Percentiles rank a stretch among this genome's conserved stretches.
Evolutionary conservation across 2,329 filamentous ascomycete species (phyloP).

Genomic region (Trichoderma koningii): DNA sequence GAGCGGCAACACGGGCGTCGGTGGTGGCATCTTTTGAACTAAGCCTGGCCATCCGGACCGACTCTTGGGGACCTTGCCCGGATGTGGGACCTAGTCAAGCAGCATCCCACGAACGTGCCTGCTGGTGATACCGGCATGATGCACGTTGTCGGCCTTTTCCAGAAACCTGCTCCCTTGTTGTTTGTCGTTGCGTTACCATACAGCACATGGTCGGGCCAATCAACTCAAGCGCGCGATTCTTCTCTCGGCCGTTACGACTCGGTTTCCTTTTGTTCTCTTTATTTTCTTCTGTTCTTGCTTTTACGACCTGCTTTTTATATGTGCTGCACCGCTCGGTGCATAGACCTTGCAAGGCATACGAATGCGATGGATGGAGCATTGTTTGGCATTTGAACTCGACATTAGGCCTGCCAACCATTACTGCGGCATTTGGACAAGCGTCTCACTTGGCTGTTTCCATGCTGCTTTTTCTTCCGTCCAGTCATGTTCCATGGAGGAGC

Average conservation of each 20-base stretch:
- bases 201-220: background rate
- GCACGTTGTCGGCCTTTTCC: slow-evolving; percentile 8
- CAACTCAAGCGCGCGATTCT: background rate
- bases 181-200: background rate
- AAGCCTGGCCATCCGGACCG: slow-evolving; percentile 28
- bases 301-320: slow-evolving; percentile 12
- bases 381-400: slow-evolving; percentile 14
- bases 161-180: background rate
- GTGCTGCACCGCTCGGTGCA: slow-evolving; percentile 7
- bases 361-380: slow-evolving; percentile 16
- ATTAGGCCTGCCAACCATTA: background rate
- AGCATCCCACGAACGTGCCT: slow-evolving; percentile 6
- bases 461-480: background rate
- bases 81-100: slow-evolving; percentile 16
- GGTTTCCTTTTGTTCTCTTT: background rate
- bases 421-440: slow-evolving; percentile 4
- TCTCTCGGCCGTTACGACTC: background rate
- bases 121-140: slow-evolving; percentile 8
- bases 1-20: slow-evolving; percentile 38
- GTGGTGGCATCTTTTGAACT: slow-evolving; percentile 35
- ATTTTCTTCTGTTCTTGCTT: background rate
- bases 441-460: background rate
- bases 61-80: slow-evolving; percentile 20
- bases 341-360: slow-evolving; percentile 16
- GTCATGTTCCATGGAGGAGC: background rate